phyloP scores from a whole-genome alignment of 495 filamentous ascomycete species.

The Saxophila tyrrhenica region DNA sequence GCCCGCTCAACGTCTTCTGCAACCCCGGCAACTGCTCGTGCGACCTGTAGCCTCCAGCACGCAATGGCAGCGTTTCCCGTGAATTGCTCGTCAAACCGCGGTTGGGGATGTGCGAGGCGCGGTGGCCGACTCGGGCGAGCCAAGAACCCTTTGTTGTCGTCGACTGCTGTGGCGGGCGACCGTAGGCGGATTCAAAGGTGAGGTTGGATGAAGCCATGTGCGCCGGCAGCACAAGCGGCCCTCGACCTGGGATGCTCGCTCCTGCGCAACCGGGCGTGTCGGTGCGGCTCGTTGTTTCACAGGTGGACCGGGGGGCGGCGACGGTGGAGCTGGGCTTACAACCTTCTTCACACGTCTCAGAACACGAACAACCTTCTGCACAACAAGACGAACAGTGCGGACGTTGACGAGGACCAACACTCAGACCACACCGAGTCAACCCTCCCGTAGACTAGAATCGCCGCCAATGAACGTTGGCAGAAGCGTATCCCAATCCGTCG shows the following conservation, averaged over 20 bases:
- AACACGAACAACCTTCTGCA: no score
- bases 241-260: not conserved
- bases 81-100: not conserved
- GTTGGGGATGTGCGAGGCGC: conserved; percentile 15
- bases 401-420: no score
- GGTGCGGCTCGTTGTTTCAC: not conserved
- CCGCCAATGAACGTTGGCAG: no score
- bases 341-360: no score
- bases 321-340: no score
- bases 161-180: not conserved
- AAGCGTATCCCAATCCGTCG: no score
- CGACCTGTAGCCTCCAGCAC: conserved; percentile 3
- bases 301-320: no score
- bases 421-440: no score
- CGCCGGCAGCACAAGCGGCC: not conserved
- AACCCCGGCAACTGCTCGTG: conserved; percentile 12
- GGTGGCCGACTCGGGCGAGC: conserved; percentile 14
- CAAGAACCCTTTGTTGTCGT: conserved; percentile 1
- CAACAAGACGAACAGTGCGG: no score
- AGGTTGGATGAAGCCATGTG: conserved; percentile 5
- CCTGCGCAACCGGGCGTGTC: not conserved
- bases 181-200: conserved; percentile 2
- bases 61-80: conserved; percentile 3
- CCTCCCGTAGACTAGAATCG: no score
- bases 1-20: conserved; percentile 10